Evolutionary conservation across 495 filamentous ascomycete genomes (phyloP), one percentile per base, ranked within the genome.

Genomic region (Parmelia sp.): DNA sequence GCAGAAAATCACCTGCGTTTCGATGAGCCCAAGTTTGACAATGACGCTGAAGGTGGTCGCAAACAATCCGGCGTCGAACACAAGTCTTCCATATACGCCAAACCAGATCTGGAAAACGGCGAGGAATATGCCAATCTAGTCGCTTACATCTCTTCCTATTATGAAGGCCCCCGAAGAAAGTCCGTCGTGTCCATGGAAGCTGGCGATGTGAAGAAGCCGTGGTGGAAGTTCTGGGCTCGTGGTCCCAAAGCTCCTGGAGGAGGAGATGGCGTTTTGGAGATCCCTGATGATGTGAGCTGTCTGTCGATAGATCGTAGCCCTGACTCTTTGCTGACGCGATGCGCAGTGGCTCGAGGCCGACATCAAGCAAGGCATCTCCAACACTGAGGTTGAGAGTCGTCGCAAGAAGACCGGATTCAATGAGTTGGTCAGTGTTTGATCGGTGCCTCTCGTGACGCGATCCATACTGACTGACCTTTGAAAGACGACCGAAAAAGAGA

Each of bases 341-440:
- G 17, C 4, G 27, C 33, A 68, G 57, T 91, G 88, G 89, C 77
- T 90, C 61, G 78, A 87, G 42, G 88, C 88, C 65, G 86, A 91
- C 64, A 83, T 90, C 69, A 80, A 79, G 66, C 66, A 79, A 49
- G 89, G 89, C 78, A 73, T 92, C 56, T 77, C 73, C 49, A 73
- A 70, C 65, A 62, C 61, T 42, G 83, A 89, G 60, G 82, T 90
- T 64, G 88, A 90, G 65, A 70, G 73, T 56, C 84, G 88, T 67
- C 83, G 89, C 63, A 86, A 82, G 74, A 82, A 80, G 66, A 82
- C 78, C 66, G 88, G 89, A 58, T 90, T 77, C 75, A 92, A 92
- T 75, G 89, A 92, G 73, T 75, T 92, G 42, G 66, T 68, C 44
- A 57, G 66, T 39, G 45, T 25, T 44, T 45, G 27, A 33, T 57